Percentiles rank a stretch among this genome's conserved stretches.
Evolutionary conservation across 2,329 filamentous ascomycete genomes (phyloP).

Genomic region (Mariannaea sp.): DNA sequence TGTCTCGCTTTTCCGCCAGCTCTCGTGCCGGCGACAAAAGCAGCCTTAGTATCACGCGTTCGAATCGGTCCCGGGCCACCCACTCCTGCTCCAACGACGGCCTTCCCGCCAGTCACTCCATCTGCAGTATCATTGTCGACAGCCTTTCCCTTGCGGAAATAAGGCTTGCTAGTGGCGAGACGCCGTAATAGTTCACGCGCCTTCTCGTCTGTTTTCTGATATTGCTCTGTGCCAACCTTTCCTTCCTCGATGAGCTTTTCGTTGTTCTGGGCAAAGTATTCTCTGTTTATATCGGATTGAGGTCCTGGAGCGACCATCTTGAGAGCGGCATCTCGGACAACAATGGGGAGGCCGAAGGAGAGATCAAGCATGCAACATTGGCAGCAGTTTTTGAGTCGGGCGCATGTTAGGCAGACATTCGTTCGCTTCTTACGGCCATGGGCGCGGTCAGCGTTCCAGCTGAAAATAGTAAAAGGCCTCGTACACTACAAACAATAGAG

Average conservation of each 20-base stretch:
- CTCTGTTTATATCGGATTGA: slow-evolving; percentile 88
- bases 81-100: slow-evolving; percentile 58
- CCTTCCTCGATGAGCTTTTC: slow-evolving; percentile 95
- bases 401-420: slow-evolving; percentile 95
- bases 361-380: slow-evolving; percentile 99
- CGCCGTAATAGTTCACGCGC: slow-evolving; percentile 84
- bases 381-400: slow-evolving; percentile 97
- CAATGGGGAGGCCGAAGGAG: slow-evolving; percentile 92
- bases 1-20: slow-evolving; percentile 53
- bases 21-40: slow-evolving; percentile 54
- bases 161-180: slow-evolving; percentile 90
- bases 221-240: slow-evolving; percentile 81
- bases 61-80: slow-evolving; percentile 78
- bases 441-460: slow-evolving; percentile 91
- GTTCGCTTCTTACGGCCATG: slow-evolving; percentile 87
- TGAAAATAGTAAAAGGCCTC: slow-evolving; percentile 92
- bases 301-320: slow-evolving; percentile 98
- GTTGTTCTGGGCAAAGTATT: slow-evolving; percentile 98
- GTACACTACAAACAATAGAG: slow-evolving; percentile 63
- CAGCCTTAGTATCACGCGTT: slow-evolving; percentile 67
- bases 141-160: slow-evolving; percentile 85
- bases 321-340: slow-evolving; percentile 91
- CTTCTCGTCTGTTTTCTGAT: slow-evolving; percentile 97
- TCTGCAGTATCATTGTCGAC: slow-evolving; percentile 60
- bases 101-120: slow-evolving; percentile 50